A percentile compares a stretch with the other conserved stretches of the same genome.
Conservation (phyloP, 1,284 basidiomycete genomes). For the Athelia sp. region DNA sequence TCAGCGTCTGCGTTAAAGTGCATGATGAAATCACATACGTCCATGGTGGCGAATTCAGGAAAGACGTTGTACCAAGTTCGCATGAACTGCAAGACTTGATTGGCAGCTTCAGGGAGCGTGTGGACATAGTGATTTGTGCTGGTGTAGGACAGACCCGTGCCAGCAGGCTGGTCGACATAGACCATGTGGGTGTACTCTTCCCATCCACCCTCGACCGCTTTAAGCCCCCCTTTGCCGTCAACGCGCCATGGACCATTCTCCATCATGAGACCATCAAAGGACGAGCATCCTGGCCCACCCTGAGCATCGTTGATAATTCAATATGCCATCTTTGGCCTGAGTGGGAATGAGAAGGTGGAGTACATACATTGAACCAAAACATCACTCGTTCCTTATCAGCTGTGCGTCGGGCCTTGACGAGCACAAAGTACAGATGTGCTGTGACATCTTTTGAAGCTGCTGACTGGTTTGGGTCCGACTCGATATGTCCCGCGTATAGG, state of each 20-base stretch:
- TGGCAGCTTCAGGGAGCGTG: constrained; percentile 74
- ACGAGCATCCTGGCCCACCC: constrained; percentile 96
- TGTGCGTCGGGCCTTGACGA: constrained; percentile 82
- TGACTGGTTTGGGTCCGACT: constrained; percentile 68
- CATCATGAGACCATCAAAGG: constrained; percentile 98
- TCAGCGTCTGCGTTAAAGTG: constrained; percentile 3
- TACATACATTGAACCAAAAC: constrained; percentile 92
- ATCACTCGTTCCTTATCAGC: constrained; percentile 88
- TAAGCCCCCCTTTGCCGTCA: constrained; percentile 77
- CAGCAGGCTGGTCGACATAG: constrained; percentile 94
- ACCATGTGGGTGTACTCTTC: constrained; percentile 98
- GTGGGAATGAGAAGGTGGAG: neutral
- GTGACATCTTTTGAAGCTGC: constrained; percentile 52
- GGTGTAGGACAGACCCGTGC: constrained; percentile 91
- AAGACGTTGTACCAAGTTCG: constrained; percentile 87
- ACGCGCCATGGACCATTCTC: constrained; percentile 91
- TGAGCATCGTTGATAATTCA: constrained; percentile 21
- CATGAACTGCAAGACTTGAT: constrained; percentile 83
- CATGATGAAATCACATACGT: constrained; percentile 52
- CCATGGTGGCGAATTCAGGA: constrained; percentile 80
- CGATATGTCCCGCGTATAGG: constrained; percentile 78
- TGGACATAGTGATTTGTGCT: constrained; percentile 84
- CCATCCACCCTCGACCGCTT: constrained; percentile 87
- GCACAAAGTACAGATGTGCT: constrained; percentile 85
- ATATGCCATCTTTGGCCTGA: too few species aligned